Evolutionary conservation across 306 rosid species (phyloP).

Genomic region (Inga leiocalycina): DNA sequence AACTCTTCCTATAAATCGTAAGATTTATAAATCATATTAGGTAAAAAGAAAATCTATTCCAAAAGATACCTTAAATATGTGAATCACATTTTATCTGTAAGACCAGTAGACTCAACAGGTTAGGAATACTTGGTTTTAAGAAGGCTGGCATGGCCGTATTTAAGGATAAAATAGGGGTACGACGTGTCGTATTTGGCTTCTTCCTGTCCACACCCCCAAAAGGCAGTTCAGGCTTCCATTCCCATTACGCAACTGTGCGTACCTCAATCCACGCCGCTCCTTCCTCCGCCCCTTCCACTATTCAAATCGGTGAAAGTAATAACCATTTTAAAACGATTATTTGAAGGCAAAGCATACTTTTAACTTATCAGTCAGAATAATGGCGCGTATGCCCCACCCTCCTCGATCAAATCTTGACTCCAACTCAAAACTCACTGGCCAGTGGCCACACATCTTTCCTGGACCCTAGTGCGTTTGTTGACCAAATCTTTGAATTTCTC

Average conservation of each 20-base stretch:
- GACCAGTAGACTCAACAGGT: not conserved
- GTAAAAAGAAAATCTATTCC: no score
- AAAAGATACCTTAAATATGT: no score
- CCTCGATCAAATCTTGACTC: not conserved
- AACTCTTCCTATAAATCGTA: no score
- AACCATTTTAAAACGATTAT: not conserved
- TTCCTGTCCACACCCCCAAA: not conserved
- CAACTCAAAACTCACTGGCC: not conserved
- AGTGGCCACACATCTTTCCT: not conserved
- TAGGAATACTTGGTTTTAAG: not conserved
- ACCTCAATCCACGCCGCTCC: not conserved
- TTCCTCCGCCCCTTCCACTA: not conserved
- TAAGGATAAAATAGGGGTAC: not conserved
- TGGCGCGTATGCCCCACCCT: not conserved
- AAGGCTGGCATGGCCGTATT: not conserved
- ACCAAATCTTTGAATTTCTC: slow-evolving; percentile 3
- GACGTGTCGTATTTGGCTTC: not conserved
- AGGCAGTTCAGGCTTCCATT: not conserved
- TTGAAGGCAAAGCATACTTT: not conserved
- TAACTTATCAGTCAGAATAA: not conserved
- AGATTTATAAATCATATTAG: no score
- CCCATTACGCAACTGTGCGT: not conserved
- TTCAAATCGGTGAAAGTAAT: not conserved
- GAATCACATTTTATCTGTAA: no score
- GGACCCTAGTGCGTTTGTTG: not conserved